phyloP scores from a whole-genome alignment of 495 filamentous ascomycete species.

The Trichoderma asperelloides region DNA sequence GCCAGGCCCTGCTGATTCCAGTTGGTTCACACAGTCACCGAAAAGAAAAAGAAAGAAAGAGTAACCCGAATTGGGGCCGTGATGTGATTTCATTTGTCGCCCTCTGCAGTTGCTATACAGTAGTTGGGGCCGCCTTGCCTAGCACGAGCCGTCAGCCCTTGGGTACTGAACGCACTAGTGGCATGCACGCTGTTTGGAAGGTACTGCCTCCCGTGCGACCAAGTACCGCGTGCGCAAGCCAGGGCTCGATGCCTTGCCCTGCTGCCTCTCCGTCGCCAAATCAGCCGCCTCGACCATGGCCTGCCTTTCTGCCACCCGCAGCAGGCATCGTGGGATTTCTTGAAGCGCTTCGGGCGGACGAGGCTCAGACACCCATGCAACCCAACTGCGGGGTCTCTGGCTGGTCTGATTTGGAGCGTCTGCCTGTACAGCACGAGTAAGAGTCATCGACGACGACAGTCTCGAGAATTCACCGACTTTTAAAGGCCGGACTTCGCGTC shows the following conservation, averaged over 20 bases:
- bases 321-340: neutral
- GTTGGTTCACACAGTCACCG: neutral
- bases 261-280: neutral
- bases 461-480: conserved; percentile 4
- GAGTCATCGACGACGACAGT: neutral
- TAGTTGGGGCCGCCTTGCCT: no score
- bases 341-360: conserved; percentile 4
- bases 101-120: no score
- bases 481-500: neutral
- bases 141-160: no score
- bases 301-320: neutral
- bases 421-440: neutral
- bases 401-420: neutral
- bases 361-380: conserved; percentile 3
- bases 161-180: neutral
- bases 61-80: neutral
- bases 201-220: no score
- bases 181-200: neutral
- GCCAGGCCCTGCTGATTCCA: neutral
- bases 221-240: no score
- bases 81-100: neutral
- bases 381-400: conserved; percentile 6
- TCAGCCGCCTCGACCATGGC: neutral
- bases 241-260: neutral
- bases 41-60: neutral